A percentile compares a stretch with the other conserved stretches of the same genome.
Conservation (phyloP, 176 grass and related monocot species). For the Poa annua region DNA sequence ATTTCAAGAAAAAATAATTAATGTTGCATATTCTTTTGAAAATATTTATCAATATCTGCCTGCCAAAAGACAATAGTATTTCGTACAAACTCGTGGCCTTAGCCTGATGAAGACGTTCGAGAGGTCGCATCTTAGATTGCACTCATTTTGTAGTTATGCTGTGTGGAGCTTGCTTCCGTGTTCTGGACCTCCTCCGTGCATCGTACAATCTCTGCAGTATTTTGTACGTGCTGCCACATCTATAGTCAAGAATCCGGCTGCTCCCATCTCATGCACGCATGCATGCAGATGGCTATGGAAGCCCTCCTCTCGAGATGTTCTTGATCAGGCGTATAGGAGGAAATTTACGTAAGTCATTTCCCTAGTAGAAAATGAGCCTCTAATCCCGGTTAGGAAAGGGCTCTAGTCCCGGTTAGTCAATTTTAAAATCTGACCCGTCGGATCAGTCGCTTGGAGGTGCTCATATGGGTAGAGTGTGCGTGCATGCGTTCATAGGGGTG, state of each 20-base stretch:
- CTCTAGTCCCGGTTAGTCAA: too few relatives aligned
- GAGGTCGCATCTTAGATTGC: neutral
- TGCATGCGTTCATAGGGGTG: too few relatives aligned
- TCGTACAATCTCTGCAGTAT: slow-evolving; percentile 16
- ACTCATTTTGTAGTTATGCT: neutral
- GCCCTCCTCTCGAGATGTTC: neutral
- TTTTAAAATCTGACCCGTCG: too few relatives aligned
- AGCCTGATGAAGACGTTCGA: neutral
- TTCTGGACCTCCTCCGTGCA: neutral
- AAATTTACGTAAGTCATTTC: too few relatives aligned
- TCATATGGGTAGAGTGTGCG: too few relatives aligned
- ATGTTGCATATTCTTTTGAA: neutral
- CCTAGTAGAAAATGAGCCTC: too few relatives aligned
- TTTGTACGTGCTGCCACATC: neutral
- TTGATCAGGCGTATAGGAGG: neutral
- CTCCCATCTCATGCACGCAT: neutral
- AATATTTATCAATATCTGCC: neutral
- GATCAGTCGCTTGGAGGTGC: too few relatives aligned
- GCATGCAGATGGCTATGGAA: neutral
- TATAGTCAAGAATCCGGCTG: neutral
- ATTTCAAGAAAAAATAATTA: too few relatives aligned
- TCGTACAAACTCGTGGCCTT: neutral
- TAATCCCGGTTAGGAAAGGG: too few relatives aligned
- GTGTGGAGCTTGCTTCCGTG: slow-evolving; percentile 9
- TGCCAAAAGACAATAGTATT: neutral